These are phyloP conservation scores for Cercophora scortea DNA, from an alignment of 495 filamentous ascomycete genomes.

Conservation along the genomic window DNA sequence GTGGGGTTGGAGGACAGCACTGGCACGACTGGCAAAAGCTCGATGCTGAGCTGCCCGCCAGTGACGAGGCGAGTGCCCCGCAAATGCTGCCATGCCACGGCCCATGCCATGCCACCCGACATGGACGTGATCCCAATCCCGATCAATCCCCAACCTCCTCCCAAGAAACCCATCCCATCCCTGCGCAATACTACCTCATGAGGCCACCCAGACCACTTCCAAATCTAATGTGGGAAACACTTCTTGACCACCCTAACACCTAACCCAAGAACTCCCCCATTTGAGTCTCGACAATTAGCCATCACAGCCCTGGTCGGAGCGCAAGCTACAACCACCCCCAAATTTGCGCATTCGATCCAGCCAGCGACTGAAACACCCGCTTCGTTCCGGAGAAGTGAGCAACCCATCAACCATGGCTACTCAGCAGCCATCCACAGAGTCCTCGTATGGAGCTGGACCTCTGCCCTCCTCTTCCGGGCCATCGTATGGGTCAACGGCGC, in stretches of 20 bases:
- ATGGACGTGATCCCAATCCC: too few relatives aligned
- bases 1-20: too few relatives aligned
- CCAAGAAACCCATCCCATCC: not conserved
- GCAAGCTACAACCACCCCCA: not conserved
- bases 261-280: too few relatives aligned
- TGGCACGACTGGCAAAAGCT: too few relatives aligned
- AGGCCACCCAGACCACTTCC: too few relatives aligned
- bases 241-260: too few relatives aligned
- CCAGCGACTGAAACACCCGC: not conserved
- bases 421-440: not conserved
- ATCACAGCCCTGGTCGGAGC: too few relatives aligned
- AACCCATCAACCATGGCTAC: not conserved
- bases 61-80: not conserved
- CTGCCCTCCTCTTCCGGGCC: not conserved
- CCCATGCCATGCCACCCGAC: not conserved
- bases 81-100: slow-evolving; percentile 5
- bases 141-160: slow-evolving; percentile 4
- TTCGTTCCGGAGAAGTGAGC: not conserved
- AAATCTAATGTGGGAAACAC: too few relatives aligned
- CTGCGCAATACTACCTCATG: not conserved
- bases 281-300: too few relatives aligned
- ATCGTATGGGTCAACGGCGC: too few relatives aligned
- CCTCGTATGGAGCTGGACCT: not conserved
- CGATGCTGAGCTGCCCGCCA: too few relatives aligned
- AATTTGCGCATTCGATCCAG: not conserved